phyloP scores from a whole-genome alignment of 1,139 yeast genomes.

The Protomyces inundatus region DNA sequence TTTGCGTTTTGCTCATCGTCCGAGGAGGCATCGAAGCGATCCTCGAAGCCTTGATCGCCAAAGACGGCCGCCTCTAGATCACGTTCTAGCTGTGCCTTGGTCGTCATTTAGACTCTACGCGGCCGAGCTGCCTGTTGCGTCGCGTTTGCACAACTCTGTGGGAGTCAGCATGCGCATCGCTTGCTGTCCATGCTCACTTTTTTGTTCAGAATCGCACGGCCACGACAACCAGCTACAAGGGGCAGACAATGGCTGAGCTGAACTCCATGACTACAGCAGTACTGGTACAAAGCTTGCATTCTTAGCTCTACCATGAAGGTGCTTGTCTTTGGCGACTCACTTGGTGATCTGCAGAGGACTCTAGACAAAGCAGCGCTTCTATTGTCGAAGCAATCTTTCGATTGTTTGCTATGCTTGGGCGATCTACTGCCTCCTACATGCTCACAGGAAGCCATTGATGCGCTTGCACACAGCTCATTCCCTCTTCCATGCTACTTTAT shows the following conservation, averaged over 20 bases:
- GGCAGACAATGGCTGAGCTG: too few relatives aligned
- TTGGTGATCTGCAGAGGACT: conserved; percentile 16
- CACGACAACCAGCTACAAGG: too few relatives aligned
- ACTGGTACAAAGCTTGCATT: not conserved
- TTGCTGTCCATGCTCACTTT: too few relatives aligned
- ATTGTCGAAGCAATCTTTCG: conserved; percentile 25
- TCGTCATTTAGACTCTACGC: not conserved
- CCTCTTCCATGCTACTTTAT: conserved; percentile 26
- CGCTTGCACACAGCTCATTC: conserved; percentile 2
- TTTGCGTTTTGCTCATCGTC: conserved; percentile 36
- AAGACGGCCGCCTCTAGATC: conserved; percentile 77
- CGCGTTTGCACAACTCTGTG: too few relatives aligned
- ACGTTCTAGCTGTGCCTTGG: conserved; percentile 52
- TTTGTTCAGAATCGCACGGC: too few relatives aligned
- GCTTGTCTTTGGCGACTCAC: conserved; percentile 24
- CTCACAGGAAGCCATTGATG: not conserved
- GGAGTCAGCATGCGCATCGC: too few relatives aligned
- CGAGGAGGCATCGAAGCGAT: conserved; percentile 46
- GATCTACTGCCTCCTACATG: conserved; percentile 16
- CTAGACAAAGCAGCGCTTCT: conserved; percentile 21
- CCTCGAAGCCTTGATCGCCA: conserved; percentile 81
- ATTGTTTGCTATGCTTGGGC: conserved; percentile 26
- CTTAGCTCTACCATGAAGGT: conserved; percentile 10
- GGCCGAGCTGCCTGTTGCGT: too few relatives aligned
- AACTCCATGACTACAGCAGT: too few relatives aligned